Base-by-base conservation (phyloP, 108 stramenopile genomes). In the Conticribra weissflogii region DNA sequence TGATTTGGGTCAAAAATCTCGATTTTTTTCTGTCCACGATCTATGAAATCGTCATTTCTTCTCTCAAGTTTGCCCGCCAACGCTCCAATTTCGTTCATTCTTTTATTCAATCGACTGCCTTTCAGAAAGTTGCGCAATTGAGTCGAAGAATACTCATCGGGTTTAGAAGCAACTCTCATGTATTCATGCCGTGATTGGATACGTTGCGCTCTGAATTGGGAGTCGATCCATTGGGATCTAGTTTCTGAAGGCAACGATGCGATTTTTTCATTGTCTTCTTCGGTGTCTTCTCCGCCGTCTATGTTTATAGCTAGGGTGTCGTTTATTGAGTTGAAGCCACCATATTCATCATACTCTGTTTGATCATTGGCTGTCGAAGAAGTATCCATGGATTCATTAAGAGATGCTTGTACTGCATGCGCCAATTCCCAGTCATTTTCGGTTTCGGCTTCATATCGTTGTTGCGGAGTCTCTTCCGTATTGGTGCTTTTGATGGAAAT, bases 91-190 rank as follows among this genome's bases (percentile, higher is more conserved):
- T 76, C 60, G 44, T 71, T 57, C 52, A 83, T 59, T 50, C 72
- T 72, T 48, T 88, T 78, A 68, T 90, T 92, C 58, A 96, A 66
- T 2, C 66, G 70, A 56, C 80, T 82, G 2, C 75, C 81, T 59
- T 83, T 86, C 34, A 98, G 79, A 72, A 98, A 99, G 70, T 97
- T 96, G 3, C 85, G 62, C 33, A 99, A 33, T 61, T 99, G 98
- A 27, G 88, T 83, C 44, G 83, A 63, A 2, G 97, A 98, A 78
- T 96, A 97, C 44, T 78, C 70, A 2, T 81, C 77, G 3, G 97
- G 95, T 70, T 98, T 77, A 32, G 88, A 90, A 1, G 98, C 97
- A 1, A 93, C 97, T 1, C 85, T 83, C 78, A 99, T 97, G 60
- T 90, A 98, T 77, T 96, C 95, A 21, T 82, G 68, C 2, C 98